A percentile compares a stretch with the other conserved stretches of the same genome.
phyloP scores from a whole-genome alignment of 805 yeast species.

The Candida chauliodis region DNA sequence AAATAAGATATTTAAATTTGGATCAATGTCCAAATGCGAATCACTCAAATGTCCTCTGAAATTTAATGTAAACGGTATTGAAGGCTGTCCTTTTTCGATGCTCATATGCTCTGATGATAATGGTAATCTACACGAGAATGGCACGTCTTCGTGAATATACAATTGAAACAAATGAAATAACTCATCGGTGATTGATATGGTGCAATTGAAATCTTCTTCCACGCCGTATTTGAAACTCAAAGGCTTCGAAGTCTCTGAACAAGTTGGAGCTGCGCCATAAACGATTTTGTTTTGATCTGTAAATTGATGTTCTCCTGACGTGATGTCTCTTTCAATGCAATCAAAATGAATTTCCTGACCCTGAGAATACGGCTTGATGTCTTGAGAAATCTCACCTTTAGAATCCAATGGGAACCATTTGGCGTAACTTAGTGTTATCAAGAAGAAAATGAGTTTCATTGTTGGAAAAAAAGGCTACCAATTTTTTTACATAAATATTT shows the following conservation, averaged over 20 bases:
- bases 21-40: slow-evolving; percentile 66
- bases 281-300: slow-evolving; percentile 59
- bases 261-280: slow-evolving; percentile 55
- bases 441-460: slow-evolving; percentile 9
- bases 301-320: slow-evolving; percentile 71
- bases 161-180: slow-evolving; percentile 69
- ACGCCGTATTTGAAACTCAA: slow-evolving; percentile 51
- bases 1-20: slow-evolving; percentile 50
- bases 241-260: slow-evolving; percentile 63
- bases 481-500: background rate
- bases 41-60: slow-evolving; percentile 66
- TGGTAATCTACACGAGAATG: slow-evolving; percentile 66
- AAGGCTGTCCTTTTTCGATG: slow-evolving; percentile 42
- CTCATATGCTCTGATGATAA: slow-evolving; percentile 41
- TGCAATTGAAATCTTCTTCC: slow-evolving; percentile 54
- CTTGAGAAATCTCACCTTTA: slow-evolving; percentile 34
- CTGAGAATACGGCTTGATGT: slow-evolving; percentile 30
- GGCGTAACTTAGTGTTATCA: slow-evolving; percentile 4
- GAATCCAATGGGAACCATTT: slow-evolving; percentile 37
- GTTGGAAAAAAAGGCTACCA: background rate
- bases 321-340: slow-evolving; percentile 68
- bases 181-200: slow-evolving; percentile 60
- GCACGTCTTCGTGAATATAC: slow-evolving; percentile 74
- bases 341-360: slow-evolving; percentile 48
- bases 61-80: slow-evolving; percentile 58